Evolutionary conservation across 345 rosid species (phyloP).

Genomic region (Sisymbrium altissimum): DNA sequence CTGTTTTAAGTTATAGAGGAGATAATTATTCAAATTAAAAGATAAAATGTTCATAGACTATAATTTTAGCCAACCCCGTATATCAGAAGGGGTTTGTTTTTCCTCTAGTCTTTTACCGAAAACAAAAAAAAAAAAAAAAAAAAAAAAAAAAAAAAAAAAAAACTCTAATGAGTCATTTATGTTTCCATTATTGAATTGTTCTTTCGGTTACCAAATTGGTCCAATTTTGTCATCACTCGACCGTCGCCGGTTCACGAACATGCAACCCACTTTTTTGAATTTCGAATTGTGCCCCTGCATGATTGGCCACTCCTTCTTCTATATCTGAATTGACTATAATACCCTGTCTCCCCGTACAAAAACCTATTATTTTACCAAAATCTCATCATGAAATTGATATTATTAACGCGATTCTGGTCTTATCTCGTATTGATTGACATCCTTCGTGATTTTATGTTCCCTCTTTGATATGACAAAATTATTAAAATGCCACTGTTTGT

Average conservation of each 20-base stretch:
- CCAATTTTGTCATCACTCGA: neutral
- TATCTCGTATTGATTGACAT: neutral
- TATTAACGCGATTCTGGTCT: neutral
- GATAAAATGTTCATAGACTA: too few relatives aligned
- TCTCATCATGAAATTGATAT: neutral
- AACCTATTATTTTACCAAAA: neutral
- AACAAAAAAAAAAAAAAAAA: too few relatives aligned
- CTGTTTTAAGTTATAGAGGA: too few relatives aligned
- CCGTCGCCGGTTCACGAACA: conserved; percentile 17
- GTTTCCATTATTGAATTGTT: neutral
- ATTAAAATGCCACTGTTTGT: neutral
- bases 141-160: too few relatives aligned
- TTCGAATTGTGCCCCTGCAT: conserved; percentile 6
- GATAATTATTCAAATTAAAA: too few relatives aligned
- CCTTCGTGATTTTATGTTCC: neutral
- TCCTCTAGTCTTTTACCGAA: too few relatives aligned
- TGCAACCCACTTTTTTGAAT: conserved; percentile 12
- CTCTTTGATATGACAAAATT: neutral
- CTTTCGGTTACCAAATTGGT: neutral
- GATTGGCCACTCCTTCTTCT: neutral
- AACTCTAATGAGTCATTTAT: too few relatives aligned
- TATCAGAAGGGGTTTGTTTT: too few relatives aligned
- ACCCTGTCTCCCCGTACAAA: neutral
- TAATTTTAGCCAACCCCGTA: too few relatives aligned
- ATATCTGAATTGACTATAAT: neutral